These are phyloP conservation scores for Fusarium tanahbumbuense DNA, from an alignment of 2,329 filamentous ascomycete species.

Conservation along the genomic window DNA sequence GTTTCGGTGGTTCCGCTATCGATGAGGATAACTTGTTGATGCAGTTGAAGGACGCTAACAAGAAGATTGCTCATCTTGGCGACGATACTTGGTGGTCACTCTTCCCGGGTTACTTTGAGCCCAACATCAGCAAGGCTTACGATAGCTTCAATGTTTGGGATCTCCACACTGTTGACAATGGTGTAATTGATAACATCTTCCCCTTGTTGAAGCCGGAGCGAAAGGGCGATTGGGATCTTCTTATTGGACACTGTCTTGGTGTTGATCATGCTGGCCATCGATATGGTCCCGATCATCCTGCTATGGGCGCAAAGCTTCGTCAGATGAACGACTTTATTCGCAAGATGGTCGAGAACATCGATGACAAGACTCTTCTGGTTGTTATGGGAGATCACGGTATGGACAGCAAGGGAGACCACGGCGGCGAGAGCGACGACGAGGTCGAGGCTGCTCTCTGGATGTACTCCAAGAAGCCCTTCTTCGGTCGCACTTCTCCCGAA, in stretches of 20 bases:
- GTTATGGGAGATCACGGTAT: conserved; percentile 99
- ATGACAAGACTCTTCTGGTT: conserved; percentile 87
- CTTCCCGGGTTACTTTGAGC: conserved; percentile 93
- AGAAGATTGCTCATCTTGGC: conserved; percentile 91
- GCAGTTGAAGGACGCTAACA: conserved; percentile 71
- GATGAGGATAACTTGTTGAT: conserved; percentile 86
- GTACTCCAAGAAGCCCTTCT: conserved; percentile 90
- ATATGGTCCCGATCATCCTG: conserved; percentile 91
- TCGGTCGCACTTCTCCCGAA: conserved; percentile 78
- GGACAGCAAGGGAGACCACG: conserved; percentile 96
- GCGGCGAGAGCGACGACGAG: conserved; percentile 97
- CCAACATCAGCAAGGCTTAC: conserved; percentile 86
- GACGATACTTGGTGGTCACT: conserved; percentile 97
- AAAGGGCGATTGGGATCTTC: conserved; percentile 85
- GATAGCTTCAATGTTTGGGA: conserved; percentile 99
- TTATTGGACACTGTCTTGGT: conserved; percentile 92
- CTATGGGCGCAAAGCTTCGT: conserved; percentile 88
- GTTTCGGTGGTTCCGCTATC: conserved; percentile 94
- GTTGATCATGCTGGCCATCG: conserved; percentile 97
- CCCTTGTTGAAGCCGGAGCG: conserved; percentile 78
- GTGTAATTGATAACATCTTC: conserved; percentile 90
- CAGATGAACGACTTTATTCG: conserved; percentile 90
- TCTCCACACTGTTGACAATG: conserved; percentile 94
- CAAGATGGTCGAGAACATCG: conserved; percentile 76
- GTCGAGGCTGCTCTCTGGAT: conserved; percentile 96